phyloP scores from a whole-genome alignment of 139 green algal species.

The Chlamydomonas applanata region DNA sequence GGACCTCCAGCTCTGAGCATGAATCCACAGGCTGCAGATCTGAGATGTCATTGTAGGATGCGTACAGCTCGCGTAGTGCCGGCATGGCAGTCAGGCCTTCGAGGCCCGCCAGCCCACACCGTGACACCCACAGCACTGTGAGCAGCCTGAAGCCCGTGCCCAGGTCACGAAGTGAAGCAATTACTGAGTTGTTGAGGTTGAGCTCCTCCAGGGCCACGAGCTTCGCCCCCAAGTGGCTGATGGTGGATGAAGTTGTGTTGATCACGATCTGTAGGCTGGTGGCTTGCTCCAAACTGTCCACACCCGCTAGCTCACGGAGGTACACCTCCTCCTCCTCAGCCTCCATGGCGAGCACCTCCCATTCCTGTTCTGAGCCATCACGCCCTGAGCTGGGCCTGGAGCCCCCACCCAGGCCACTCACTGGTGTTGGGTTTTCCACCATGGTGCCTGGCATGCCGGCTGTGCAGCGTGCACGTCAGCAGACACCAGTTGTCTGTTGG shows the following conservation, averaged over 20 bases:
- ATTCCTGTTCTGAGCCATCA: constrained; percentile 3
- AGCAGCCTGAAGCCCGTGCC: constrained; percentile 43
- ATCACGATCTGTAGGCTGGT: constrained; percentile 20
- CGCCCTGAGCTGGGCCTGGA: no score
- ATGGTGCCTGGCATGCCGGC: no score
- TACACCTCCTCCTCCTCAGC: constrained; percentile 34
- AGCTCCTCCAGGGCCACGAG: constrained; percentile 46
- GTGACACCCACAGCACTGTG: constrained; percentile 35
- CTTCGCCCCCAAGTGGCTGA: constrained; percentile 36
- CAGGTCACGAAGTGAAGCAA: constrained; percentile 46
- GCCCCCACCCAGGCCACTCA: no score
- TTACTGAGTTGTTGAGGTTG: constrained; percentile 40
- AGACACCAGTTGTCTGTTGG: no score
- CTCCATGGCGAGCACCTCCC: constrained; percentile 11
- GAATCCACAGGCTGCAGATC: constrained; percentile 34
- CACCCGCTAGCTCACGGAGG: constrained; percentile 33
- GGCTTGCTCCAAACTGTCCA: constrained; percentile 24
- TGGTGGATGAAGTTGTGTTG: constrained; percentile 27
- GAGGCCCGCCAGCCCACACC: constrained; percentile 25
- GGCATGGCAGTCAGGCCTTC: constrained; percentile 32
- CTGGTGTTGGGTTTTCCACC: no score
- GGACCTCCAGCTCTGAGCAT: constrained; percentile 30
- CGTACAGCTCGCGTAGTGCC: constrained; percentile 51
- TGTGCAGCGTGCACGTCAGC: no score
- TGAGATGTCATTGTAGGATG: constrained; percentile 45